Percentiles rank a stretch among this genome's conserved stretches.
These are phyloP conservation scores for Stellera chamaejasme DNA, from an alignment of 345 rosid genomes.

Conservation along the genomic window DNA sequence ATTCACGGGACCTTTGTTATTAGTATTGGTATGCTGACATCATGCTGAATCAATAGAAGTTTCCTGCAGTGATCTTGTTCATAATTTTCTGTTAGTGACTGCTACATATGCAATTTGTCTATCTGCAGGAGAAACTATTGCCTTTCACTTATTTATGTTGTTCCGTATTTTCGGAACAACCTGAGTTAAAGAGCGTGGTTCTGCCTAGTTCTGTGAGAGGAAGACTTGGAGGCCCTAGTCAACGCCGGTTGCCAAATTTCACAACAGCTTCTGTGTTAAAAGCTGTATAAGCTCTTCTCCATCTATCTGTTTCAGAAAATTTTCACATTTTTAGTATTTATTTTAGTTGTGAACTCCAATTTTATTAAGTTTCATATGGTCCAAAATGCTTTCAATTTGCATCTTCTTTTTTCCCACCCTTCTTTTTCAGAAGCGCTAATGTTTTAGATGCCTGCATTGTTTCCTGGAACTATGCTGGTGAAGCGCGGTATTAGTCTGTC, in stretches of 20 bases:
- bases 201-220: slow-evolving; percentile 74
- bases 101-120: slow-evolving; percentile 6
- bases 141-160: slow-evolving; percentile 55
- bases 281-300: slow-evolving; percentile 48
- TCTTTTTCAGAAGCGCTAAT: background rate
- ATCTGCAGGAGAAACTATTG: slow-evolving; percentile 58
- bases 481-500: too few relatives aligned
- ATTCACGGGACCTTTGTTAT: slow-evolving; percentile 32
- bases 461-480: too few relatives aligned
- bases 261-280: slow-evolving; percentile 61
- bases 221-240: slow-evolving; percentile 97
- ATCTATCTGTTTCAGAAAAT: too few relatives aligned
- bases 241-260: slow-evolving; percentile 65
- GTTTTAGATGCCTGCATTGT: background rate
- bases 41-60: slow-evolving; percentile 2
- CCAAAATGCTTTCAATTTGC: too few relatives aligned
- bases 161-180: slow-evolving; percentile 51
- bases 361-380: too few relatives aligned
- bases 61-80: slow-evolving; percentile 5
- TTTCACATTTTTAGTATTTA: too few relatives aligned
- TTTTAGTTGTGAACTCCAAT: too few relatives aligned
- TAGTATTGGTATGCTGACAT: slow-evolving; percentile 43
- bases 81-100: slow-evolving; percentile 5
- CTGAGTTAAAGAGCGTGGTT: slow-evolving; percentile 29
- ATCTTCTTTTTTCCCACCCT: too few relatives aligned